Evolutionary conservation across 495 filamentous ascomycete species (phyloP).

Genomic region (Ascodesmis nigricans): DNA sequence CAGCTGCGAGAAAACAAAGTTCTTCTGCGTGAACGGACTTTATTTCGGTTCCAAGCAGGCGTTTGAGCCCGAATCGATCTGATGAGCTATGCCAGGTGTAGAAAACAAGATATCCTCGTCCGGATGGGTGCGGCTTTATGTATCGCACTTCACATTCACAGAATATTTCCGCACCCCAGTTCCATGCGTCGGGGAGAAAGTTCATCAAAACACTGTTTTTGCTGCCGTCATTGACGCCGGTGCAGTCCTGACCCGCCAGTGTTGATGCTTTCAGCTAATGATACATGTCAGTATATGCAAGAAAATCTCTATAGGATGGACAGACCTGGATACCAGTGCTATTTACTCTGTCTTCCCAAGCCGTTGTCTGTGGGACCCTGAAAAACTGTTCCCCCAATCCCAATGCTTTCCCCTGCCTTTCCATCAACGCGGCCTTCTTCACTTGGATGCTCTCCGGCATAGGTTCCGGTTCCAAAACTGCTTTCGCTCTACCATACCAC

Average conservation of each 20-base stretch:
- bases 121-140: conserved; percentile 31
- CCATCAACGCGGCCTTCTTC: conserved; percentile 34
- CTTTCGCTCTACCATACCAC: conserved; percentile 30
- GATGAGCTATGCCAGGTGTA: conserved; percentile 38
- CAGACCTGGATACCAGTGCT: conserved; percentile 31
- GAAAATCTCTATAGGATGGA: too few species aligned
- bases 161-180: conserved; percentile 53
- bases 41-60: conserved; percentile 35
- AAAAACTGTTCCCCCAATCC: conserved; percentile 32
- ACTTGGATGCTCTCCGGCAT: conserved; percentile 36
- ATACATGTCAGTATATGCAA: neutral
- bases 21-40: conserved; percentile 47
- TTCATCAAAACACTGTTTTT: conserved; percentile 44
- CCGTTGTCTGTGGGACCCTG: conserved; percentile 37
- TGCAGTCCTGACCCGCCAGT: conserved; percentile 38
- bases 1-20: conserved; percentile 39
- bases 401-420: conserved; percentile 32
- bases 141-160: conserved; percentile 49
- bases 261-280: conserved; percentile 32
- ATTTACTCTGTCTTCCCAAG: conserved; percentile 37
- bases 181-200: conserved; percentile 51
- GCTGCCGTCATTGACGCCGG: conserved; percentile 44
- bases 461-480: conserved; percentile 35
- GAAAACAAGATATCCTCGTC: conserved; percentile 37
- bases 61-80: conserved; percentile 34